Base-by-base conservation (phyloP, 148 eudicot species). In the Persicaria maculosa region DNA sequence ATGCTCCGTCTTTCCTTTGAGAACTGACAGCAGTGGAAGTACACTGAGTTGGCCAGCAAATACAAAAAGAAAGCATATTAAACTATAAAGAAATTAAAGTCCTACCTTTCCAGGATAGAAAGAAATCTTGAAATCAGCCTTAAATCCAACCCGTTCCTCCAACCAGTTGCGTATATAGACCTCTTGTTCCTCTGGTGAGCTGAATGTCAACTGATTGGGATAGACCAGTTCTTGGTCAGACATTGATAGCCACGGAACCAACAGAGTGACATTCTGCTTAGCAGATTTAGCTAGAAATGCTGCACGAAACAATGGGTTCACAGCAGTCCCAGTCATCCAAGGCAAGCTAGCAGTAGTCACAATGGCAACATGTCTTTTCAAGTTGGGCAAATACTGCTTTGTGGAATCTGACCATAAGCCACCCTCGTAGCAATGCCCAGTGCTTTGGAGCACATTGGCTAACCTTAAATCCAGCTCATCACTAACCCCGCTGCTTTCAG, bases 271-370 rank as follows among this genome's bases (percentile, higher is more conserved):
- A 73, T 89, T 89, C 83, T 95, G 98, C 80, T 88, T 77, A 50
- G 85, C 96, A 69, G 97, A 90, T 75, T 88, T 86, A 17, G 98
- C 90, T 43, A 95, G 69, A 87, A 90, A 95, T 68, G 98, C 98
- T 40, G 98, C 98, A 74, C 98, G 91, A 77, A 95, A 95, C 72
- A 95, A 80, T 61, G 98, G 98, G 83, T 95, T 95, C 62, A 95
- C 96, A 50, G 98, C 97, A 50, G 98, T 95, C 75, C 98, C 98
- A 4, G 98, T 95, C 98, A 95, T 87, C 98, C 98, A 95, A 76
- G 98, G 98, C 69, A 95, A 96, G 85, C 97, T 92, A 72, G 98
- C 98, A 74, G 98, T 95, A 47, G 98, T 95, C 58, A 95, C 97
- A 74, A 95, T 95, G 47, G 98, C 97, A 50, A 95, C 97, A 73